phyloP scores from a whole-genome alignment of 2,329 filamentous ascomycete genomes.

The Trichoderma afroharzianum region DNA sequence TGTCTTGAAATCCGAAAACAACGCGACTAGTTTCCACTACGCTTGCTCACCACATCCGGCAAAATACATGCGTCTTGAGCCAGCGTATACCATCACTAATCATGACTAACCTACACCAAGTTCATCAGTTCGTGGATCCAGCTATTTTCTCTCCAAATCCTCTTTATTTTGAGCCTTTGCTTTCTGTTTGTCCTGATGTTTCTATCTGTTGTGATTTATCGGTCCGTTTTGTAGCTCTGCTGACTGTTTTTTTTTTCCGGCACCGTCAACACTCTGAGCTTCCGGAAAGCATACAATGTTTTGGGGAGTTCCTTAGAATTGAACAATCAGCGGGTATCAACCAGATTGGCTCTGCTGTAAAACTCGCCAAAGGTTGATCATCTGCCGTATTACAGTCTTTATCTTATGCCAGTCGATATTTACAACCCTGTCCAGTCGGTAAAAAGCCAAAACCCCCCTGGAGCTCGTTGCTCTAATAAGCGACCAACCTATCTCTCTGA shows the following conservation, averaged over 20 bases:
- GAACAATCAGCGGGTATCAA: neutral
- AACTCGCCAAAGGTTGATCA: neutral
- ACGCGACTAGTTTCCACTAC: neutral
- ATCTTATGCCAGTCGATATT: neutral
- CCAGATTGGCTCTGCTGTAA: neutral
- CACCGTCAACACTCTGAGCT: no score
- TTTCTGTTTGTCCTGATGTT: neutral
- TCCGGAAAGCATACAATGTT: no score
- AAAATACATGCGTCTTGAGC: neutral
- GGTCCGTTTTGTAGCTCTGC: neutral
- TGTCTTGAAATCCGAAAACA: neutral
- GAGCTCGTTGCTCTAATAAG: neutral
- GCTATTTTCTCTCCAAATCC: neutral
- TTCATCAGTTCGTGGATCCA: neutral
- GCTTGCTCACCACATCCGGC: neutral
- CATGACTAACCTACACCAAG: neutral
- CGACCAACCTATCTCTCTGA: neutral
- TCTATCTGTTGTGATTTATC: neutral
- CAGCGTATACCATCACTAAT: neutral
- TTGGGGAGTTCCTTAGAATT: no score
- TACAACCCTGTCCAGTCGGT: neutral
- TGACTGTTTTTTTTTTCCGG: no score
- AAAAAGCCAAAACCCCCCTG: neutral
- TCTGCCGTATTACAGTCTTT: neutral
- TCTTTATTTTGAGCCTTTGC: neutral